Base-by-base conservation (phyloP, 2,329 filamentous ascomycete genomes). In the Neonectria ditissima region DNA sequence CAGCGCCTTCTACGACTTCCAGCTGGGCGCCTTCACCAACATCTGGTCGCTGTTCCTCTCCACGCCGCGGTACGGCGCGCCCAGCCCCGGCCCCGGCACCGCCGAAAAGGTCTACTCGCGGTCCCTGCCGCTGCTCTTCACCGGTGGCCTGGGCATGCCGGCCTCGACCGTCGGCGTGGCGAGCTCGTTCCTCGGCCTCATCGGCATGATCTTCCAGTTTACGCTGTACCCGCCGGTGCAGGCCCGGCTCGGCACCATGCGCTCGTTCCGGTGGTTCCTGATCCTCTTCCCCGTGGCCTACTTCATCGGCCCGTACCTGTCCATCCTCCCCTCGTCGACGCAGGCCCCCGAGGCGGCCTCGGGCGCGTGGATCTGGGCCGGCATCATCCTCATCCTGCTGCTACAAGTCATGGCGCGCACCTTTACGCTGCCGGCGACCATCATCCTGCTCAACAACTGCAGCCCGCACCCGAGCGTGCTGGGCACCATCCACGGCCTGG, bases 321-420 rank as follows among this genome's bases (percentile, higher is more conserved):
- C 89, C 0, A 79, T 92, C 14, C 76, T 72, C 6, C 68, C 68
- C 8, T 70, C 68, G 1, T 34, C 64, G 2, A 67, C 66, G 4
- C 32, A 63, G 4, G 51, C 68, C 2, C 66, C 66, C 1, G 59
- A 60, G 8, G 56, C 66, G 1, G 62, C 66, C 4, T 69, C 66
- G 3, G 68, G 68, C 2, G 10, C 43, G 13, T 69, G 57, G 22
- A 64, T 70, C 52, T 70, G 68, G 68, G 57, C 43, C 0, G 68
- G 68, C 4, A 70, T 70, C 59, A 65, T 70, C 54, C 7, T 86
- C 2, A 88, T 92, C 2, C 81, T 92, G 2, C 82, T 87, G 16
- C 75, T 93, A 9, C 92, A 94, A 74, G 91, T 93, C 16, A 82
- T 90, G 4, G 91, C 89, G 0, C 84, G 92, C 28, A 95, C 92